These are phyloP conservation scores for Microbotryum saponariae DNA, from an alignment of 1,284 basidiomycete species.

Conservation along the genomic window DNA sequence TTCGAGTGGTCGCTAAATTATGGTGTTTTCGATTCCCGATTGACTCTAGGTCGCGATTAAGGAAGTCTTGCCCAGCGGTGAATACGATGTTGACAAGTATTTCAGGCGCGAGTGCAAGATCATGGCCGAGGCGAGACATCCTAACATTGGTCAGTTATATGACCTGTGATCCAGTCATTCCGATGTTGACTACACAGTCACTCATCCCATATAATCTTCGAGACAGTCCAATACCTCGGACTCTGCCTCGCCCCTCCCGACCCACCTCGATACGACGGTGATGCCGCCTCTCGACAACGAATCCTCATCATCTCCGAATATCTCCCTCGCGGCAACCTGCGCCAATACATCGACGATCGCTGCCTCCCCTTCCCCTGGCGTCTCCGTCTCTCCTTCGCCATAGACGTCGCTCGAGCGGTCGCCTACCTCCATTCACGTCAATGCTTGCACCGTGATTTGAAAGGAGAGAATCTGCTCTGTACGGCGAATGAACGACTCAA, in stretches of 20 bases:
- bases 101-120: constrained; percentile 95
- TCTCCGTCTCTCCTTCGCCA: constrained; percentile 83
- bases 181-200: too few species aligned
- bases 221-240: constrained; percentile 74
- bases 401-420: constrained; percentile 85
- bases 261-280: background rate
- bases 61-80: constrained; percentile 35
- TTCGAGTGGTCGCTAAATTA: background rate
- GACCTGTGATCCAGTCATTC: too few species aligned
- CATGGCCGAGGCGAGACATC: constrained; percentile 57
- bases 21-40: too few species aligned
- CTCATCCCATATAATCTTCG: too few species aligned
- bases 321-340: constrained; percentile 57
- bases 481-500: constrained; percentile 89
- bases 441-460: constrained; percentile 67
- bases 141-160: constrained; percentile 15
- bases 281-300: constrained; percentile 8
- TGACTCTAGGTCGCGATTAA: constrained; percentile 21
- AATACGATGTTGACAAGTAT: constrained; percentile 68
- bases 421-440: constrained; percentile 93
- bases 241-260: constrained; percentile 75
- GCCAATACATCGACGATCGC: constrained; percentile 71
- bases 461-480: constrained; percentile 93
- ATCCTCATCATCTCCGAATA: constrained; percentile 34
- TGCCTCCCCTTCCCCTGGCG: constrained; percentile 76